phyloP scores from a whole-genome alignment of 1,284 basidiomycete species.

The Puccinia novopanici region DNA sequence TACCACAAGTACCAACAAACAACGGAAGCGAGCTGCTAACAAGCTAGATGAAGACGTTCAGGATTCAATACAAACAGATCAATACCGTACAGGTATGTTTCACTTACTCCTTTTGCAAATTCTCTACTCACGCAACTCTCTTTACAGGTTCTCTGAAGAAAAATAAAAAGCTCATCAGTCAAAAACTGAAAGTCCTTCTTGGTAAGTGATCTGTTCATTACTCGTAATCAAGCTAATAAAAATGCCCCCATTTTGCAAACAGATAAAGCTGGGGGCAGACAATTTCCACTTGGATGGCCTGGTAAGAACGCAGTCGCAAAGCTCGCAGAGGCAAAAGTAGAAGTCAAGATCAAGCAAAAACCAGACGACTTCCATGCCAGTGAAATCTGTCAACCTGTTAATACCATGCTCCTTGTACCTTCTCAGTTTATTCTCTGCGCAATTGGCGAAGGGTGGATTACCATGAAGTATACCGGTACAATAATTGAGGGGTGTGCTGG shows the following conservation, averaged over 20 bases:
- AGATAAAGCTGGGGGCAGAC: not conserved
- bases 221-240: not conserved
- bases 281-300: not conserved
- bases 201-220: not conserved
- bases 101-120: not conserved
- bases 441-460: constrained; percentile 13
- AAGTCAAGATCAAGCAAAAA: not conserved
- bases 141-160: not conserved
- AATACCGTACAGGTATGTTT: not conserved
- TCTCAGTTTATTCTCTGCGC: not conserved
- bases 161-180: not conserved
- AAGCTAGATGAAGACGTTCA: not conserved
- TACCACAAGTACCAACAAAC: not conserved
- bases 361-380: not conserved
- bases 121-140: not conserved
- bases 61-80: not conserved
- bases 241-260: not conserved
- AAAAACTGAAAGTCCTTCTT: not conserved
- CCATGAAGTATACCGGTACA: too few relatives aligned
- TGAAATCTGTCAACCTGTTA: constrained; percentile 14
- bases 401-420: not conserved
- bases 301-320: not conserved
- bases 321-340: not conserved
- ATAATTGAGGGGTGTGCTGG: not conserved
- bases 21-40: not conserved